These are phyloP conservation scores for Talaromyces ruber DNA, from an alignment of 495 filamentous ascomycete genomes.

Conservation along the genomic window DNA sequence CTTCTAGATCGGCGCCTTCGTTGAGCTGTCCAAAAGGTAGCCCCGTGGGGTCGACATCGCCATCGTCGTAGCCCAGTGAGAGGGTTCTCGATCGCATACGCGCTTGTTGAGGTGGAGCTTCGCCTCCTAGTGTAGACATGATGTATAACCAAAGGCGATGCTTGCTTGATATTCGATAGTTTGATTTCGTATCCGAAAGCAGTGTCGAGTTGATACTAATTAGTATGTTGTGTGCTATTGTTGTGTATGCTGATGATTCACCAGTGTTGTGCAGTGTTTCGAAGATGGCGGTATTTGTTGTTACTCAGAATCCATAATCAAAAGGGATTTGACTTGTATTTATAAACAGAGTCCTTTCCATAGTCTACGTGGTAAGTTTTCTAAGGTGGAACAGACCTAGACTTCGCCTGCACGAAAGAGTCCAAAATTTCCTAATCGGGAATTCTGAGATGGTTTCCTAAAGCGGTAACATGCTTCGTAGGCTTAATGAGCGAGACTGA, in stretches of 20 bases:
- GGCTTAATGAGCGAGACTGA: neutral
- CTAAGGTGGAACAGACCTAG: neutral
- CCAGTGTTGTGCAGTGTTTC: neutral
- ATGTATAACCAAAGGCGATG: neutral
- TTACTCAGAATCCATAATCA: neutral
- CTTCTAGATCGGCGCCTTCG: slow-evolving; percentile 48
- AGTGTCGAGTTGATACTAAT: neutral
- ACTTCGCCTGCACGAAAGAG: neutral
- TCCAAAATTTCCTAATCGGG: neutral
- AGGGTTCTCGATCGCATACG: slow-evolving; percentile 10
- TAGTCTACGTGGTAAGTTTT: neutral
- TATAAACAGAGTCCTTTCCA: neutral
- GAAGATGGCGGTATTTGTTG: neutral
- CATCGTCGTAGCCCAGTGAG: slow-evolving; percentile 15
- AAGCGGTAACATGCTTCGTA: slow-evolving; percentile 3
- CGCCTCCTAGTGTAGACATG: neutral
- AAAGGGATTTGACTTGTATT: neutral
- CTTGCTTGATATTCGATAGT: too few species aligned
- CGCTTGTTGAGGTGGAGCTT: neutral
- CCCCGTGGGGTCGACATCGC: slow-evolving; percentile 25
- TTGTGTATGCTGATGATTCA: neutral
- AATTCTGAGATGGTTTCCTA: neutral
- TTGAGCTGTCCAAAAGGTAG: slow-evolving; percentile 57
- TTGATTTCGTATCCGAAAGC: neutral
- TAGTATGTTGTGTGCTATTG: neutral